Evolutionary conservation across 805 yeast genomes (phyloP), one percentile per base, ranked within the genome.

Genomic region (Lachancea nothofagi): DNA sequence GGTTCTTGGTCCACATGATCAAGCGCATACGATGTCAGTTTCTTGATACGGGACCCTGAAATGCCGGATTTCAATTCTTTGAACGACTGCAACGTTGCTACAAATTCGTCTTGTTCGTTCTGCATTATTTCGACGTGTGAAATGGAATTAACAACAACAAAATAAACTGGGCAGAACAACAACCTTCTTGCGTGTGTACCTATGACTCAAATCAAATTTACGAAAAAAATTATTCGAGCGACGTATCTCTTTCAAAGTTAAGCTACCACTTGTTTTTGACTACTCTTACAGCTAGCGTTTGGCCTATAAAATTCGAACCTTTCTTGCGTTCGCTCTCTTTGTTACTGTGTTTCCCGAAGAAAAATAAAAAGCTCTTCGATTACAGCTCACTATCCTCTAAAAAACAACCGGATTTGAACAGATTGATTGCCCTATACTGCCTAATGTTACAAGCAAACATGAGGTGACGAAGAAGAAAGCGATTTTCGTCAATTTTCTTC

Each of bases 21-120:
- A 45, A 80, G 70, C 42, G 96, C 94, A 46, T 84, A 61, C 42
- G 84, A 83, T 33, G 90, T 84, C 57, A 89, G 69, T 55, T 80
- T 80, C 62, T 85, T 85, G 64, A 90, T 93, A 67, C 96, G 87
- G 41, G 95, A 79, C 31, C 97, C 97, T 21, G 97, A 88, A 38
- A 90, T 93, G 45, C 98, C 97, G 12, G 96, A 77, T 63, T 80
- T 82, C 52, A 83, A 65, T 5, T 74, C 69, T 47, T 58, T 66
- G 38, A 69, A 64, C 41, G 70, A 69, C 46, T 64, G 65, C 52
- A 70, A 55, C 47, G 67, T 60, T 40, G 57, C 63, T 60, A 64
- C 65, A 49, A 69, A 67, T 39, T 56, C 58, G 48, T 60, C 60
- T 46, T 58, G 50, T 23, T 54, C 54, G 36, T 30, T 33, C 29